These are phyloP conservation scores for Fusarium chuoi DNA, from an alignment of 2,329 filamentous ascomycete species.

Conservation along the genomic window DNA sequence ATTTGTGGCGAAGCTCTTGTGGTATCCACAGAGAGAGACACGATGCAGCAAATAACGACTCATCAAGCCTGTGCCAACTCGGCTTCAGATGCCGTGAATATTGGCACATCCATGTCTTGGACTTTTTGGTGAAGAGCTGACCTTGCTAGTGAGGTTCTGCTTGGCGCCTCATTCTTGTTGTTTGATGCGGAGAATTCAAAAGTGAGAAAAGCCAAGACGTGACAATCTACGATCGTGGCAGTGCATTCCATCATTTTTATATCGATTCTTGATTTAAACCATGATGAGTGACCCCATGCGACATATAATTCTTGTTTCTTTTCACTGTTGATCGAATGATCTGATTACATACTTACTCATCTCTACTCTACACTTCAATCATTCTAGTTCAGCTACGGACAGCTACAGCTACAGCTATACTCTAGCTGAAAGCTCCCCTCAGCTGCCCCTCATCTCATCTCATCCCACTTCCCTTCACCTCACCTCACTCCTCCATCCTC, in stretches of 20 bases:
- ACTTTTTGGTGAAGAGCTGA: conserved; percentile 1
- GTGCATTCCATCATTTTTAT: conserved; percentile 10
- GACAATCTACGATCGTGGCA: conserved; percentile 14
- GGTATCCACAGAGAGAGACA: conserved; percentile 31
- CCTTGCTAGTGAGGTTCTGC: not conserved
- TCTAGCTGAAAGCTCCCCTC: conserved; percentile 9
- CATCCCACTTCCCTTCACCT: conserved; percentile 26
- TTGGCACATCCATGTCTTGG: not conserved
- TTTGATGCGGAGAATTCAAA: not conserved
- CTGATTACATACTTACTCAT: not conserved
- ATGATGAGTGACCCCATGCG: not conserved
- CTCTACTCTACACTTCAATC: not conserved
- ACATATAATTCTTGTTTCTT: not conserved
- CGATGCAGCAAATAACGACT: conserved; percentile 24
- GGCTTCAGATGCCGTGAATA: conserved; percentile 20
- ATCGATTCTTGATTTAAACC: conserved; percentile 10
- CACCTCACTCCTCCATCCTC: not conserved
- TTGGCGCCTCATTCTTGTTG: conserved; percentile 1
- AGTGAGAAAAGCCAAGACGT: conserved; percentile 18
- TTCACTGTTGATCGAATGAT: not conserved
- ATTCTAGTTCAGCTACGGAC: not conserved
- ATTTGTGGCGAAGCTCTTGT: conserved; percentile 34
- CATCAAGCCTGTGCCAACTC: conserved; percentile 21
- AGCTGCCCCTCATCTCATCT: conserved; percentile 36
- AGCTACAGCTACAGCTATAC: no score